Evolutionary conservation across 2,329 filamentous ascomycete genomes (phyloP).

Genomic region (Camillea tinctor): DNA sequence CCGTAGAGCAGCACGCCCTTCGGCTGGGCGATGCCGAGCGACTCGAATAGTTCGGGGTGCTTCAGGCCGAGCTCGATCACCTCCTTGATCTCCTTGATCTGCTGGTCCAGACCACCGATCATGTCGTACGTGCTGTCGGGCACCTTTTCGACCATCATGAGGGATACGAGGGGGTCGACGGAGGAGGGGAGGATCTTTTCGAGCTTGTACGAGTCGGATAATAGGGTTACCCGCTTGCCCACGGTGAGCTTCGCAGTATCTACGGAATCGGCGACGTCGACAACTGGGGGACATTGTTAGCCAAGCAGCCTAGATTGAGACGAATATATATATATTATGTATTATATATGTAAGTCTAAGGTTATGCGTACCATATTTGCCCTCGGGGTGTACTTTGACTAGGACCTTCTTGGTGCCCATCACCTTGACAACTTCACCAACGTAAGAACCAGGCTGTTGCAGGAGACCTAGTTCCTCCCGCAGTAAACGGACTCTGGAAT

Average conservation of each 20-base stretch:
- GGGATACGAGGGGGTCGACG: constrained; percentile 94
- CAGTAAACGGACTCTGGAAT: constrained; percentile 91
- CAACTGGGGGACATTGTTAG: constrained; percentile 62
- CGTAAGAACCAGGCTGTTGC: constrained; percentile 96
- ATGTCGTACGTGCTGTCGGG: constrained; percentile 99
- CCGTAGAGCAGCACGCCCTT: constrained; percentile 97
- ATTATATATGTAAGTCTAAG: background rate
- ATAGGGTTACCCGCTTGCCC: constrained; percentile 93
- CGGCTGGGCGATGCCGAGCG: constrained; percentile 95
- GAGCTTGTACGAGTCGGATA: constrained; percentile 97
- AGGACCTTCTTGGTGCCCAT: constrained; percentile 99
- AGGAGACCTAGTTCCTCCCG: constrained; percentile 93
- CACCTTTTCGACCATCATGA: constrained; percentile 99
- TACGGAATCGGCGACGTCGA: constrained; percentile 91
- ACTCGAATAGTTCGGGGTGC: constrained; percentile 98
- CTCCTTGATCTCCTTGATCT: constrained; percentile 99
- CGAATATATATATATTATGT: background rate
- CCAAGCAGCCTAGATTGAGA: background rate
- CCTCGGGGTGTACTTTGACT: constrained; percentile 98
- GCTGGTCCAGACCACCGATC: constrained; percentile 97
- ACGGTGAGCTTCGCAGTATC: constrained; percentile 94
- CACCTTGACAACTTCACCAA: constrained; percentile 99
- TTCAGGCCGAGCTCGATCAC: constrained; percentile 98
- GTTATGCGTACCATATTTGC: constrained; percentile 92
- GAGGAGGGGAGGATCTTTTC: constrained; percentile 98